A percentile compares a stretch with the other conserved stretches of the same genome.
These are phyloP conservation scores for Lagenaria siceraria DNA, from an alignment of 306 rosid species.

Conservation along the genomic window DNA sequence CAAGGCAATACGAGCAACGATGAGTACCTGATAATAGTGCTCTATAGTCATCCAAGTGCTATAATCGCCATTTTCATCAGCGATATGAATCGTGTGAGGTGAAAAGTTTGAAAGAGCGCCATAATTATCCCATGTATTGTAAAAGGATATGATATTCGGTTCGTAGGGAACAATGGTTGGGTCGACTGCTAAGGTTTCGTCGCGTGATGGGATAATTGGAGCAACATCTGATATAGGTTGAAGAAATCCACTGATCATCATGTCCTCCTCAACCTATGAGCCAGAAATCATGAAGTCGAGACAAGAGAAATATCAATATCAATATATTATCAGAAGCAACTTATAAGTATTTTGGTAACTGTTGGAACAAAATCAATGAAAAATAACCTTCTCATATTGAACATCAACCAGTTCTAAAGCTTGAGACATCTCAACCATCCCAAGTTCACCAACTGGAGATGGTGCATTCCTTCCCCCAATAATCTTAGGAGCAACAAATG, in stretches of 20 bases:
- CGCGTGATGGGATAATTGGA: slow-evolving; percentile 68
- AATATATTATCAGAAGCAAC: slow-evolving; percentile 10
- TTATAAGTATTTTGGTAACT: background rate
- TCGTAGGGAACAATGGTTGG: slow-evolving; percentile 72
- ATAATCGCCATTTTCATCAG: slow-evolving; percentile 46
- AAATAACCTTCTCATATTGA: slow-evolving; percentile 66
- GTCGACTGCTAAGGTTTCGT: slow-evolving; percentile 69
- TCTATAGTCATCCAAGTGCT: slow-evolving; percentile 72
- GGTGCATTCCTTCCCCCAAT: slow-evolving; percentile 88
- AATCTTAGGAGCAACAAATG: slow-evolving; percentile 93
- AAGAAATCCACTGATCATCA: slow-evolving; percentile 81
- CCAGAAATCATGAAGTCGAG: background rate
- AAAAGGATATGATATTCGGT: slow-evolving; percentile 61
- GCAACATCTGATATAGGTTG: slow-evolving; percentile 66
- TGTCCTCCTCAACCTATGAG: slow-evolving; percentile 81
- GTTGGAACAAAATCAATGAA: background rate
- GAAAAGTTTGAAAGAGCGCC: slow-evolving; percentile 90
- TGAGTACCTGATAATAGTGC: slow-evolving; percentile 84
- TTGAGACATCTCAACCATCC: slow-evolving; percentile 99
- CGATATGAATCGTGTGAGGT: slow-evolving; percentile 71
- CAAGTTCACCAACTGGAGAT: slow-evolving; percentile 92
- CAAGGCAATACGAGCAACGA: background rate
- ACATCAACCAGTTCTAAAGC: slow-evolving; percentile 76
- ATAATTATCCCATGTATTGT: slow-evolving; percentile 83
- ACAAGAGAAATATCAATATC: background rate